Base-by-base conservation (phyloP, 2,329 filamentous ascomycete species). In the Penicillium sp. region DNA sequence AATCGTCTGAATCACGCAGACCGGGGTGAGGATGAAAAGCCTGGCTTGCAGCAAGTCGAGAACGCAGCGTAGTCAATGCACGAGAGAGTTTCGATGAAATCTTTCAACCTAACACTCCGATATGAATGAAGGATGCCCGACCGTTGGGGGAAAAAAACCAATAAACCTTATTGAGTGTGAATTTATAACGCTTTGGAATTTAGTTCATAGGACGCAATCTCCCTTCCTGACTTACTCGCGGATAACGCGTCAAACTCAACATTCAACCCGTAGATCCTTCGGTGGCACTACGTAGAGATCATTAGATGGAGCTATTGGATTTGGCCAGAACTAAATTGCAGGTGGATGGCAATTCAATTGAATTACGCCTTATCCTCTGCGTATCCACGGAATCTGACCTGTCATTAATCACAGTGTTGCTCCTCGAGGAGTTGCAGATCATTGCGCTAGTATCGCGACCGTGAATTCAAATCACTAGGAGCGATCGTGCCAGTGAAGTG, bases 321-420 rank as follows among this genome's bases (percentile, higher is more conserved):
- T 47, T 33, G 8, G 3, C 27, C 9, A 29, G n/a, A 29, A 33
- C 7, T 1, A n/a, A 7, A 10, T 29, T 47, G 26, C n/a, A 47
- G 45, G 19, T 47, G 4, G 16, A 29, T 16, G 11, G 8, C 10
- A 31, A 13, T 11, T n/a, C 45, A 47, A 47, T 47, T 5, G 23
- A 31, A 33, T 6, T 23, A 4, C 10, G 23, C n/a, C 19, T 6
- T 31, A 31, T 10, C 27, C 19, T 29, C 10, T 27, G 23, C 14
- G 27, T 16, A 46, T 55, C 43, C 52, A 21, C 29, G 39, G 45
- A 57, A 65, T 65, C 44, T 63, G 46, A 49, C 46, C 3, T 35
- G 29, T 49, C 46, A 50, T 47, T n/a, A 50, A 21, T 33, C 35
- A 21, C 2, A 35, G 16, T 48, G n/a, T 8, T 33, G 45, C 42